Conservation (phyloP, 2,329 filamentous ascomycete species). For the Lecanicillium sp. region DNA sequence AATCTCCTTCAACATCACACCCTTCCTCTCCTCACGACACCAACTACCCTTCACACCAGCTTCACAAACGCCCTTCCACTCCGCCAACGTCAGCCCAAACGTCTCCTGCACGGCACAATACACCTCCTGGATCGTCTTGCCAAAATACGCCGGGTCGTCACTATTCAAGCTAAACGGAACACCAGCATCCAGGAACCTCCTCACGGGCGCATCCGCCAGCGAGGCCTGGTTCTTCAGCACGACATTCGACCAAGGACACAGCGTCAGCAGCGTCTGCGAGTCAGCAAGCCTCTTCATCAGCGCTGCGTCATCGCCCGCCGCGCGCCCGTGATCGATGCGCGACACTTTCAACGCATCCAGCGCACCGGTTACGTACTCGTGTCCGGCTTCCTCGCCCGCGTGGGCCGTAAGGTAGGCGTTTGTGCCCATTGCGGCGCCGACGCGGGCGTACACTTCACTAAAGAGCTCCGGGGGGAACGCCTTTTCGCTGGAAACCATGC, state of each 20-base stretch:
- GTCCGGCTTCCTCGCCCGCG: conserved; percentile 66
- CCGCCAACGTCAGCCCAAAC: conserved; percentile 51
- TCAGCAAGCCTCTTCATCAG: conserved; percentile 51
- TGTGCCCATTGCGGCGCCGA: conserved; percentile 39
- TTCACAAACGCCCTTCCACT: conserved; percentile 58
- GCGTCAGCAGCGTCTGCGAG: conserved; percentile 53
- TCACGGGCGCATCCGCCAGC: conserved; percentile 41
- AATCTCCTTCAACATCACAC: conserved; percentile 42
- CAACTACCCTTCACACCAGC: conserved; percentile 61
- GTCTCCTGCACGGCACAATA: conserved; percentile 66
- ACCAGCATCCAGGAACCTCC: conserved; percentile 52
- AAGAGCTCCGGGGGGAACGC: conserved; percentile 52
- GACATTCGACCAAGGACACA: conserved; percentile 70
- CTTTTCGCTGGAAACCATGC: conserved; percentile 58
- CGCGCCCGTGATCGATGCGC: conserved; percentile 70
- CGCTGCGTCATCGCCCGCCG: conserved; percentile 49
- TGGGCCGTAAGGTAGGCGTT: conserved; percentile 58
- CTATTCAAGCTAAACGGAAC: conserved; percentile 66
- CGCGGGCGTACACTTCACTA: conserved; percentile 45
- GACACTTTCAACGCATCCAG: conserved; percentile 52
- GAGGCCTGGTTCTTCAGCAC: conserved; percentile 17
- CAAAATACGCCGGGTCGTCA: conserved; percentile 70
- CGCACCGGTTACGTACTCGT: conserved; percentile 28
- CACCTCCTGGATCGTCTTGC: conserved; percentile 66
- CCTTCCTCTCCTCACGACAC: conserved; percentile 57